Conservation (phyloP, 2,329 filamentous ascomycete genomes). For the Phialocephala subalpina region DNA sequence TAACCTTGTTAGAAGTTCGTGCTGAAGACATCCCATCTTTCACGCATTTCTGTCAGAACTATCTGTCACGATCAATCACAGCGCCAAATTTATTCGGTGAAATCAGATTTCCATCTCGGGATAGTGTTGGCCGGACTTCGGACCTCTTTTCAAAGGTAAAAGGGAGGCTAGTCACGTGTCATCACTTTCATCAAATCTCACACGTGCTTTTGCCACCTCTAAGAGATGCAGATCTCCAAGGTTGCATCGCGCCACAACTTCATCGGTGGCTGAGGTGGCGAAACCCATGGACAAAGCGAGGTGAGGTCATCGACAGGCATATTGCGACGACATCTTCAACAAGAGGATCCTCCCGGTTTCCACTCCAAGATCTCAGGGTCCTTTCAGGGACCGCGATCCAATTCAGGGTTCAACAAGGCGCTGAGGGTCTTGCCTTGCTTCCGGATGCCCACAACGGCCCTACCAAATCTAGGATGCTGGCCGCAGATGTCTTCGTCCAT, state of each 20-base stretch:
- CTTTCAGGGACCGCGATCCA: neutral
- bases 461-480: neutral
- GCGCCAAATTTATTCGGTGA: neutral
- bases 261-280: conserved; percentile 23
- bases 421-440: neutral
- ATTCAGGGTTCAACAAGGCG: neutral
- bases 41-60: neutral
- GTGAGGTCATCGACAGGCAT: conserved; percentile 22
- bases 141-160: neutral
- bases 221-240: conserved; percentile 5
- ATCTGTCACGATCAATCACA: neutral
- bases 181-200: neutral
- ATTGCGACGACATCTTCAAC: neutral
- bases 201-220: neutral
- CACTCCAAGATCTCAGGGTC: neutral
- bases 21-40: neutral
- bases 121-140: neutral
- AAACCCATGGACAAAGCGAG: conserved; percentile 4
- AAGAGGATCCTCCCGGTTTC: neutral
- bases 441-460: neutral
- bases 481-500: neutral
- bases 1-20: too few species aligned
- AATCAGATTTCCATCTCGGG: neutral
- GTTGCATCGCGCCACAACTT: conserved; percentile 20
- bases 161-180: neutral